Evolutionary conservation across 441 rosid genomes (phyloP).

Genomic region (Gossypium davidsonii): DNA sequence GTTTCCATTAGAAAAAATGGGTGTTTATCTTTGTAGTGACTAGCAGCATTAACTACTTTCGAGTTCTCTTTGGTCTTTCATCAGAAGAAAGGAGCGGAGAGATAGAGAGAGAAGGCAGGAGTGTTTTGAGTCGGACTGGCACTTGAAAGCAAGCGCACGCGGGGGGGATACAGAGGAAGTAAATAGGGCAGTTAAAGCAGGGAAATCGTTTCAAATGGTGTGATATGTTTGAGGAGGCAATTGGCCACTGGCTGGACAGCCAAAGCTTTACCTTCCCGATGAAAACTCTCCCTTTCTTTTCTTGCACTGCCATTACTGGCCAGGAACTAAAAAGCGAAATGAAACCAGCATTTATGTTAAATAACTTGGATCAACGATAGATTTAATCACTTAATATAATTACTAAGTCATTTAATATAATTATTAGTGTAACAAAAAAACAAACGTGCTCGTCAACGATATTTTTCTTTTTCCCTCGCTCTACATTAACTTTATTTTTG

Average conservation of each 20-base stretch:
- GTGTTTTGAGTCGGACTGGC: not conserved
- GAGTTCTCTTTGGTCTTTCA: not conserved
- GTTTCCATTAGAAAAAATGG: not conserved
- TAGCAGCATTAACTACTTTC: slow-evolving; percentile 6
- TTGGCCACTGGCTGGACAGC: not conserved
- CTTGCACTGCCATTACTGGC: not conserved
- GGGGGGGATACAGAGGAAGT: slow-evolving; percentile 10
- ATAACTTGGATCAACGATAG: no score
- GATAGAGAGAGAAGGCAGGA: not conserved
- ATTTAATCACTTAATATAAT: no score
- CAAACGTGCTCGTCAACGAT: no score
- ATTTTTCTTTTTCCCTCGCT: no score
- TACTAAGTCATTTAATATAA: no score
- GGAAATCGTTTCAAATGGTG: not conserved
- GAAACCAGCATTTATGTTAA: no score
- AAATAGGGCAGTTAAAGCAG: not conserved
- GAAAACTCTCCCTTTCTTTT: not conserved
- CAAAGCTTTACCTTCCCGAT: slow-evolving; percentile 29
- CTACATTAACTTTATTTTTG: no score
- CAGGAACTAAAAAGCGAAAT: no score
- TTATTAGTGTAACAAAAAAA: no score
- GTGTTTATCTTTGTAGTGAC: not conserved
- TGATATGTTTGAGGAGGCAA: not conserved
- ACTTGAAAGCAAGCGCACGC: slow-evolving; percentile 27
- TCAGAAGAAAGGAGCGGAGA: not conserved